phyloP scores from a whole-genome alignment of 78 protist species.

The Dictyostelium intermedium region DNA sequence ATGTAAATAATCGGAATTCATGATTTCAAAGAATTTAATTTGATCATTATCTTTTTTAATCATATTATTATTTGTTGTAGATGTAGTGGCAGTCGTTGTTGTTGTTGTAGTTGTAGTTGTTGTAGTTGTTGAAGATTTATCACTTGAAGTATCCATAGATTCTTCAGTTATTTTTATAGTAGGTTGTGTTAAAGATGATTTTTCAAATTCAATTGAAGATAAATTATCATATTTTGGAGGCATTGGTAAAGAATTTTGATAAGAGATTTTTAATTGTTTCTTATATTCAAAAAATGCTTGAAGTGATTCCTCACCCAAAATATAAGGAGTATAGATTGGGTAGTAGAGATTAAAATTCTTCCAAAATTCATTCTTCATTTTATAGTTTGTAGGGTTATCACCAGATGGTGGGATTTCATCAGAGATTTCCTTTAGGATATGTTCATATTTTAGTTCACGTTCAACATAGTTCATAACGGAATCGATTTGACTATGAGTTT shows the following conservation, averaged over 20 bases:
- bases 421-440: slow-evolving; percentile 2
- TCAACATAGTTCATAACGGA: slow-evolving; percentile 20
- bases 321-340: slow-evolving; percentile 8
- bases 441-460: slow-evolving; percentile 9
- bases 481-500: slow-evolving; percentile 62
- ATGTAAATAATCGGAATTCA: slow-evolving; percentile 34
- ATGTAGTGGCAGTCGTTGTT: neutral
- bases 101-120: neutral
- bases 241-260: slow-evolving; percentile 43
- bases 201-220: neutral
- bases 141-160: neutral
- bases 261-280: neutral
- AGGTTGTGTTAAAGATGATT: neutral
- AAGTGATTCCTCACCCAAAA: slow-evolving; percentile 38
- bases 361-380: slow-evolving; percentile 62
- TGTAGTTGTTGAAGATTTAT: neutral
- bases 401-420: neutral
- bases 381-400: slow-evolving; percentile 48
- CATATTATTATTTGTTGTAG: neutral
- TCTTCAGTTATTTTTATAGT: neutral
- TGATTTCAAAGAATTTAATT: neutral
- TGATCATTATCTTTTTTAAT: neutral
- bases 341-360: slow-evolving; percentile 37
- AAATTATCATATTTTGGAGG: slow-evolving; percentile 35
- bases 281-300: slow-evolving; percentile 35